A percentile compares a stretch with the other conserved stretches of the same genome.
Conservation (phyloP, 129 eudicot genomes). For the Saposhnikovia divaricata region DNA sequence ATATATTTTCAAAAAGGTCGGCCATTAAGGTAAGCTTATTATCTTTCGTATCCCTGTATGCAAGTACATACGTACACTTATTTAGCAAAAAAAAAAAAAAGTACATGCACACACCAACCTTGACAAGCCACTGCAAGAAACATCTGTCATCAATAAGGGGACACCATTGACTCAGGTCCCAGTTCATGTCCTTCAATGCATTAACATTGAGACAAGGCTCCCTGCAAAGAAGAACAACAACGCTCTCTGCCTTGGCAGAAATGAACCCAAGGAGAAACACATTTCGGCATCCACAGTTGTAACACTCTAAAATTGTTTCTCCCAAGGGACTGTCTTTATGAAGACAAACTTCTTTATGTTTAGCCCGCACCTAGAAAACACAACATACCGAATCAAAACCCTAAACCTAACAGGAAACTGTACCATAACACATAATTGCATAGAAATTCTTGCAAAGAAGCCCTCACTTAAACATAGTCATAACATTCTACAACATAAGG, state of each 20-base stretch:
- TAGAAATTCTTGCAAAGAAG: too few species aligned
- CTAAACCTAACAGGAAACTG: neutral
- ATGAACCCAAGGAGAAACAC: slow-evolving; percentile 89
- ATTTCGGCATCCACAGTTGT: slow-evolving; percentile 91
- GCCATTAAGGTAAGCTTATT: neutral
- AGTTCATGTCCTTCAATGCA: slow-evolving; percentile 95
- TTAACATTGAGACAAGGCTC: slow-evolving; percentile 91
- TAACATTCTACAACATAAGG: too few species aligned
- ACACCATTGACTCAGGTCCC: slow-evolving; percentile 99
- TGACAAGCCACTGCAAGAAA: slow-evolving; percentile 94
- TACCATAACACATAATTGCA: too few species aligned
- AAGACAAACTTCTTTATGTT: slow-evolving; percentile 96
- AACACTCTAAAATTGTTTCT: slow-evolving; percentile 75
- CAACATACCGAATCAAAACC: neutral
- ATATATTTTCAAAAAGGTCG: slow-evolving; percentile 12
- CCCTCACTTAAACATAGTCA: too few species aligned
- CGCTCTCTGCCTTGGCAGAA: slow-evolving; percentile 95
- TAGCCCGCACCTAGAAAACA: slow-evolving; percentile 69
- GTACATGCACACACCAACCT: slow-evolving; percentile 31
- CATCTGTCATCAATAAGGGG: slow-evolving; percentile 99
- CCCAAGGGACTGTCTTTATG: slow-evolving; percentile 91
- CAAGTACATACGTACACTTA: neutral
- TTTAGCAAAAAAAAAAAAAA: too few species aligned
- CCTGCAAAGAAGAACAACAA: slow-evolving; percentile 91
- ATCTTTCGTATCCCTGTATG: neutral